phyloP scores from a whole-genome alignment of 345 rosid genomes.

The Aethionema arabicum region DNA sequence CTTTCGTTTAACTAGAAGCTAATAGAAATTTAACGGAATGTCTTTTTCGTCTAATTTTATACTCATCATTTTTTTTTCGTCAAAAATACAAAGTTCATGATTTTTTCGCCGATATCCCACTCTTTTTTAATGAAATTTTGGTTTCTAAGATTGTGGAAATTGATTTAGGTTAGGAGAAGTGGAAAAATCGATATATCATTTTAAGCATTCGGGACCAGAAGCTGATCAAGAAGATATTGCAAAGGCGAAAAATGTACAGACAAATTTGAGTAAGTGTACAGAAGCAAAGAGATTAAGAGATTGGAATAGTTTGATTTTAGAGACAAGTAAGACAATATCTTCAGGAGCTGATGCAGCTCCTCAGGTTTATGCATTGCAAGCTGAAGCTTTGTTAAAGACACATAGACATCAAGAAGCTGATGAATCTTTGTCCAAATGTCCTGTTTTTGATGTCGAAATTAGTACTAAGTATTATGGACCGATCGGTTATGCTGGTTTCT shows the following conservation, averaged over 20 bases:
- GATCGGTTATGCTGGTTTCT: conserved; percentile 62
- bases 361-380: conserved; percentile 86
- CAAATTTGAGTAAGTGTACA: conserved; percentile 59
- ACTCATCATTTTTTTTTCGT: too few species aligned
- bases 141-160: background rate
- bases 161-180: conserved; percentile 74
- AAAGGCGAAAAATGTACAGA: conserved; percentile 60
- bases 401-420: conserved; percentile 81
- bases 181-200: conserved; percentile 83
- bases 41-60: too few species aligned
- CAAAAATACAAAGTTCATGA: too few species aligned
- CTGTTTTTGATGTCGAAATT: conserved; percentile 56
- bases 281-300: conserved; percentile 67
- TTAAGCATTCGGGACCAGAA: conserved; percentile 81
- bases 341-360: conserved; percentile 89
- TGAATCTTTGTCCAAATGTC: conserved; percentile 52
- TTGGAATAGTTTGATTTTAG: conserved; percentile 64
- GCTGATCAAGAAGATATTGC: conserved; percentile 71
- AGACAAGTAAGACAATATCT: conserved; percentile 53
- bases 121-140: background rate
- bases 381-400: conserved; percentile 78
- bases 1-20: too few species aligned
- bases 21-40: too few species aligned
- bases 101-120: too few species aligned
- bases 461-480: conserved; percentile 77